Conservation (phyloP, 176 grass and related monocot species). For the Oryza nivara region DNA sequence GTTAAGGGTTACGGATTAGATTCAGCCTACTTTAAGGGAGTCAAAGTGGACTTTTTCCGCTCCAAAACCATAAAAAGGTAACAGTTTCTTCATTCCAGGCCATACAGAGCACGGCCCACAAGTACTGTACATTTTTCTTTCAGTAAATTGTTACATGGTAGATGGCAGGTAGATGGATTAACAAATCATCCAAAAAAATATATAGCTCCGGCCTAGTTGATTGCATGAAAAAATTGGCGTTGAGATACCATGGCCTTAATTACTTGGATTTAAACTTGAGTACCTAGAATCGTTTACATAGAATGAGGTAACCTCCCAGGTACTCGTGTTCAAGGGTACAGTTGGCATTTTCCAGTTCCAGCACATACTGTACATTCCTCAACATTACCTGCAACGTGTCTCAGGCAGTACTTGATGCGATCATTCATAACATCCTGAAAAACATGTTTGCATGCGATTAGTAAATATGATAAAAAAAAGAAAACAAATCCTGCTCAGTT, state of each 20-base stretch:
- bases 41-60: too few relatives aligned
- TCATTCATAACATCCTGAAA: constrained; percentile 87
- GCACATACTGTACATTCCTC: constrained; percentile 77
- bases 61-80: too few relatives aligned
- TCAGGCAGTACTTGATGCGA: constrained; percentile 87
- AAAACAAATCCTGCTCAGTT: not conserved
- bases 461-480: not conserved
- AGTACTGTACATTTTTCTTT: too few relatives aligned
- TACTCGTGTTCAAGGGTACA: constrained; percentile 44
- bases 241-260: not conserved
- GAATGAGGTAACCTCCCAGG: not conserved
- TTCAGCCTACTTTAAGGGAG: too few relatives aligned
- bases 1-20: too few relatives aligned
- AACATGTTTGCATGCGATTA: not conserved
- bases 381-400: constrained; percentile 61
- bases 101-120: too few relatives aligned
- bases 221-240: not conserved
- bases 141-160: too few relatives aligned
- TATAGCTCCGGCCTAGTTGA: not conserved
- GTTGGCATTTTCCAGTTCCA: constrained; percentile 74
- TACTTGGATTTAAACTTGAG: not conserved
- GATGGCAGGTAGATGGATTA: too few relatives aligned
- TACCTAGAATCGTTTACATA: not conserved
- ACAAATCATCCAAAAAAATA: too few relatives aligned
- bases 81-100: too few relatives aligned